A percentile compares a stretch with the other conserved stretches of the same genome.
These are phyloP conservation scores for Aegilops tauschii DNA, from an alignment of 176 grass and related monocot species.

Conservation along the genomic window DNA sequence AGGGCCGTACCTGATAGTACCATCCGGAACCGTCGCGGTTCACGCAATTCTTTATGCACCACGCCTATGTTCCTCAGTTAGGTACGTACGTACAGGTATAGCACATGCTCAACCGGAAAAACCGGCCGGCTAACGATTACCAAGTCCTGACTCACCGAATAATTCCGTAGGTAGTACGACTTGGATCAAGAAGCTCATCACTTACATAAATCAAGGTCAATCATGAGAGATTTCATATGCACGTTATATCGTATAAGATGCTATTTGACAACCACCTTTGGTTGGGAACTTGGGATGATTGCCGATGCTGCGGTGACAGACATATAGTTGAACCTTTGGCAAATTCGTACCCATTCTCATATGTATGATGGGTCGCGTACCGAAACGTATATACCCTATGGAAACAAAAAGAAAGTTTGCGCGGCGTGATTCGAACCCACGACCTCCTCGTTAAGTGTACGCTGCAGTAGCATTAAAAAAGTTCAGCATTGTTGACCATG, in stretches of 20 bases:
- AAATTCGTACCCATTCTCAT: too few relatives aligned
- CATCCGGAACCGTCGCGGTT: neutral
- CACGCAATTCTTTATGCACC: neutral
- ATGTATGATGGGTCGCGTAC: too few relatives aligned
- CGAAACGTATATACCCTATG: too few relatives aligned
- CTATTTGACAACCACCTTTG: neutral
- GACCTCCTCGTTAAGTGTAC: too few relatives aligned
- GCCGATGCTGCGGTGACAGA: too few relatives aligned
- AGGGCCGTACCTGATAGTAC: slow-evolving; percentile 9
- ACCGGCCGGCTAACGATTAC: neutral
- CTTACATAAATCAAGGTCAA: neutral
- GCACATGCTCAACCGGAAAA: slow-evolving; percentile 33
- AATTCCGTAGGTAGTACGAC: neutral
- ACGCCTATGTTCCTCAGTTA: neutral
- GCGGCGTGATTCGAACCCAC: too few relatives aligned
- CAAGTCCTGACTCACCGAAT: neutral
- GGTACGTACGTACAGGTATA: neutral
- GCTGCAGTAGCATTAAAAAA: too few relatives aligned
- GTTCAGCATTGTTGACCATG: too few relatives aligned
- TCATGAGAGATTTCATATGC: neutral
- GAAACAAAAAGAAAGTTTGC: too few relatives aligned
- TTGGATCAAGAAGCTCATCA: neutral
- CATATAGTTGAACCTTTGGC: too few relatives aligned
- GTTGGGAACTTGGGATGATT: neutral
- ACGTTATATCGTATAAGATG: neutral